phyloP scores from a whole-genome alignment of 805 yeast genomes.

The Candida tibetensis region DNA sequence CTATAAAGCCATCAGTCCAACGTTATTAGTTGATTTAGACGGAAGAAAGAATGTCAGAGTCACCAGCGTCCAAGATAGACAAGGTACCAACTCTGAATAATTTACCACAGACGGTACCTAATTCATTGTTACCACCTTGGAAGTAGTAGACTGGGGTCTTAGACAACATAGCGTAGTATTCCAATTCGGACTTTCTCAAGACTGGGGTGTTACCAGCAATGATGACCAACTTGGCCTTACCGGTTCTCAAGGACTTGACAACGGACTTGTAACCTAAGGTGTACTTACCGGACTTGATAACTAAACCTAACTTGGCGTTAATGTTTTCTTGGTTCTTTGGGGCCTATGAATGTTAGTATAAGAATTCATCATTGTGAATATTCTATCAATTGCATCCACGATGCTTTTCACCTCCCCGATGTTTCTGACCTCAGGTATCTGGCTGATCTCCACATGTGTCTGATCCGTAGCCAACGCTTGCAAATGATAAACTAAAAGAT shows the following conservation, averaged over 20 bases:
- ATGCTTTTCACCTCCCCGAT: slow-evolving; percentile 4
- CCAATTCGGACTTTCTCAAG: slow-evolving; percentile 99
- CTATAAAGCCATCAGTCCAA: slow-evolving; percentile 2
- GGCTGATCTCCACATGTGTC: too few species aligned
- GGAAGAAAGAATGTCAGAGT: slow-evolving; percentile 92
- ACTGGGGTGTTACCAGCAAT: slow-evolving; percentile 99
- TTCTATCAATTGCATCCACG: slow-evolving; percentile 1
- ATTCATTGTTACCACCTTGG: slow-evolving; percentile 99
- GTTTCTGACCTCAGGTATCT: too few species aligned
- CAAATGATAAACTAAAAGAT: slow-evolving; percentile 21
- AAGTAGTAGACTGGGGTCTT: slow-evolving; percentile 97
- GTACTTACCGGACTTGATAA: slow-evolving; percentile 98
- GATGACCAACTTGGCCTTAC: slow-evolving; percentile 97
- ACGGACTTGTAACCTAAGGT: slow-evolving; percentile 99
- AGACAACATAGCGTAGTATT: slow-evolving; percentile 99
- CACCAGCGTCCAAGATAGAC: slow-evolving; percentile 97
- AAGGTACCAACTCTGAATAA: slow-evolving; percentile 99
- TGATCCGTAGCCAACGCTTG: background rate
- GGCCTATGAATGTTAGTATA: slow-evolving; percentile 67
- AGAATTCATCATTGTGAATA: background rate
- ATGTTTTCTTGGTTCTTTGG: slow-evolving; percentile 96
- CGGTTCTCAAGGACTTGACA: slow-evolving; percentile 96
- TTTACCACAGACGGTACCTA: slow-evolving; percentile 99
- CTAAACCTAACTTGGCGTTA: slow-evolving; percentile 97
- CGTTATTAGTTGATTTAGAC: slow-evolving; percentile 7